Conservation (phyloP, 257 asterid genomes). For the Marsdenia floribunda region DNA sequence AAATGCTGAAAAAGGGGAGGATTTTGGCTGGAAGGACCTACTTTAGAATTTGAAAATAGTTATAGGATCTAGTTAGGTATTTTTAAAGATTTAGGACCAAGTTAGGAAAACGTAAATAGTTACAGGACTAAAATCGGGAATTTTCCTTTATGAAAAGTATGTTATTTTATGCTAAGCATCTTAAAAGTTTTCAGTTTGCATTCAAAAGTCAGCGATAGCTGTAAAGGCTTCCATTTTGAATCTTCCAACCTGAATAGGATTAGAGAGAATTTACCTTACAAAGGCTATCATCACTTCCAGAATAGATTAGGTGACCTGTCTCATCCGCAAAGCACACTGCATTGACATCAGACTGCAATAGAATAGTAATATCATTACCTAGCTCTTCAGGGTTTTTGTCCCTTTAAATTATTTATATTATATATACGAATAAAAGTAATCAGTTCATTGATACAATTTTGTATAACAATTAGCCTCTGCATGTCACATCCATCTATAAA, state of each 20-base stretch:
- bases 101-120: too few species aligned
- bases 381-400: background rate
- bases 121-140: too few species aligned
- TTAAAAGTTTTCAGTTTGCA: background rate
- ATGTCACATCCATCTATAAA: too few species aligned
- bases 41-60: too few species aligned
- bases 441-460: background rate
- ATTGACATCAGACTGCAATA: constrained; percentile 89
- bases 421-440: background rate
- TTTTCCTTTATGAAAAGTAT: too few species aligned
- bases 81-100: too few species aligned
- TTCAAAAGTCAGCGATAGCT: background rate
- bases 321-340: constrained; percentile 98
- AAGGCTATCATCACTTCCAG: constrained; percentile 95
- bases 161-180: background rate
- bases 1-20: too few species aligned
- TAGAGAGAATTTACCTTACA: constrained; percentile 60
- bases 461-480: background rate
- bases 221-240: background rate
- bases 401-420: too few species aligned
- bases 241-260: background rate
- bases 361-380: constrained; percentile 1
- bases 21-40: too few species aligned
- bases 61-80: too few species aligned
- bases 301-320: constrained; percentile 80